phyloP scores from a whole-genome alignment of 2,329 filamentous ascomycete genomes.

The Exophiala bonariae region DNA sequence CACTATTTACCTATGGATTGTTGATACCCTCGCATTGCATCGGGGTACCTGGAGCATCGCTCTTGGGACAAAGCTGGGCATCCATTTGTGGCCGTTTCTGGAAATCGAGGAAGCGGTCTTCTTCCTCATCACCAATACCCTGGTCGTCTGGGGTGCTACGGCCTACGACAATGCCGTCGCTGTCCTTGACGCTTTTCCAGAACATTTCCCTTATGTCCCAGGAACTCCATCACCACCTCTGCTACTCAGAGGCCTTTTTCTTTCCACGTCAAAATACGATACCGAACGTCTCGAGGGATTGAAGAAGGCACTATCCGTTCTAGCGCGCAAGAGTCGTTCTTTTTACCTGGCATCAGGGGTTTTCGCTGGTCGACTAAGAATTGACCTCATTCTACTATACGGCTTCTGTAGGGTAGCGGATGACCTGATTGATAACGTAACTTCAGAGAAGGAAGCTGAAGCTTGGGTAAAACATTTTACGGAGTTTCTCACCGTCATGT shows the following conservation, averaged over 20 bases:
- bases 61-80: constrained; percentile 64
- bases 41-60: constrained; percentile 73
- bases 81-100: constrained; percentile 63
- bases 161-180: constrained; percentile 70
- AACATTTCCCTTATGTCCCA: constrained; percentile 54
- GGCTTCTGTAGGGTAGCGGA: constrained; percentile 74
- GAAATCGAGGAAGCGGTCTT: constrained; percentile 75
- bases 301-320: constrained; percentile 57
- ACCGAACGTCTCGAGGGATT: constrained; percentile 59
- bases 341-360: constrained; percentile 72
- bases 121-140: constrained; percentile 67
- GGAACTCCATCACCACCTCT: constrained; percentile 49
- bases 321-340: constrained; percentile 67
- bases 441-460: constrained; percentile 52
- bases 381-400: constrained; percentile 69
- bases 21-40: constrained; percentile 67
- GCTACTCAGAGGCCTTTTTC: constrained; percentile 55
- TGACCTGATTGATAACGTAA: constrained; percentile 69
- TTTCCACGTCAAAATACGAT: constrained; percentile 54
- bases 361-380: constrained; percentile 66
- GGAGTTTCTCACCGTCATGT: constrained; percentile 53
- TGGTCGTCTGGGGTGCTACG: constrained; percentile 69
- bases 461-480: constrained; percentile 61
- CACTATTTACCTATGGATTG: constrained; percentile 70
- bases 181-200: constrained; percentile 63